Percentiles rank a stretch among this genome's conserved stretches.
These are phyloP conservation scores for Neolentinus lepideus DNA, from an alignment of 1,284 basidiomycete genomes.

Conservation along the genomic window DNA sequence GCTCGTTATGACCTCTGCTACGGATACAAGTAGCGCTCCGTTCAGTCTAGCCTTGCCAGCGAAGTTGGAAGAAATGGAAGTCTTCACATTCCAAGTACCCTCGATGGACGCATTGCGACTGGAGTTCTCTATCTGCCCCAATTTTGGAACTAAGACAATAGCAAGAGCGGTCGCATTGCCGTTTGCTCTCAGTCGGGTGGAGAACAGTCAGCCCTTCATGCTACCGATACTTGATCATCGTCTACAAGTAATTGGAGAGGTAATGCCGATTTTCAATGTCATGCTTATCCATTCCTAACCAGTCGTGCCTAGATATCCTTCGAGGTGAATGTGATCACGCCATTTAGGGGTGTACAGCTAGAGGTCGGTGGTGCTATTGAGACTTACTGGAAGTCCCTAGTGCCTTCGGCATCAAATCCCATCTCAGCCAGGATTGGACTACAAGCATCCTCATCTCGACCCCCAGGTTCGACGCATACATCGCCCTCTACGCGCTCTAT, in stretches of 20 bases:
- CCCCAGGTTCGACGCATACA: slow-evolving; percentile 47
- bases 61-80: slow-evolving; percentile 64
- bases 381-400: slow-evolving; percentile 95
- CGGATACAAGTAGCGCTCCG: slow-evolving; percentile 78
- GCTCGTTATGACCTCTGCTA: slow-evolving; percentile 84
- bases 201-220: slow-evolving; percentile 51
- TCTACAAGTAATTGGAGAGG: slow-evolving; percentile 92
- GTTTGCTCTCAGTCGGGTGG: slow-evolving; percentile 58
- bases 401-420: slow-evolving; percentile 34
- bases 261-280: slow-evolving; percentile 21
- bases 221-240: slow-evolving; percentile 90
- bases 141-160: slow-evolving; percentile 97
- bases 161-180: slow-evolving; percentile 89
- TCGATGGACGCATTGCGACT: slow-evolving; percentile 71
- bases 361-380: slow-evolving; percentile 93
- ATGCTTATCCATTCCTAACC: slow-evolving; percentile 9
- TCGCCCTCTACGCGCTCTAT: slow-evolving; percentile 56
- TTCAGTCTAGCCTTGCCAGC: slow-evolving; percentile 87
- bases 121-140: slow-evolving; percentile 95
- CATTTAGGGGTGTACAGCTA: slow-evolving; percentile 91
- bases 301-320: slow-evolving; percentile 64
- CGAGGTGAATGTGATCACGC: slow-evolving; percentile 82
- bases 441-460: slow-evolving; percentile 6
- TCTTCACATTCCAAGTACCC: slow-evolving; percentile 86
- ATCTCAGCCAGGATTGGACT: slow-evolving; percentile 11